Base-by-base conservation (phyloP, 805 yeast genomes). In the Zygosaccharomyces siamensis region DNA sequence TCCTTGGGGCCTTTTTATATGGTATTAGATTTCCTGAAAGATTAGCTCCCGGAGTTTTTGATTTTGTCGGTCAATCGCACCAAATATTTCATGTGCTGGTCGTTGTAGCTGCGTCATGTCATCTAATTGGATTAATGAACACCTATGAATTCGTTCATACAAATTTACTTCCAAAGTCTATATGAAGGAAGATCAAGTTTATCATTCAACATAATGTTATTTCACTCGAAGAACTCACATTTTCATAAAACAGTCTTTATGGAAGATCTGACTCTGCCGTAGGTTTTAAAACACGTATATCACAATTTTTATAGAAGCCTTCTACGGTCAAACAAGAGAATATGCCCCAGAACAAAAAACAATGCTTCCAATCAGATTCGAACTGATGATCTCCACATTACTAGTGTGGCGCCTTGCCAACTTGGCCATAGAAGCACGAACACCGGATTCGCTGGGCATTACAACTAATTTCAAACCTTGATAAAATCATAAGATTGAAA, bases 331-430 rank as follows among this genome's bases (percentile, higher is more conserved):
- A 23, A 23, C 24, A 23, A 23, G 24, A 23, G 6, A 23, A 23
- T 23, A 23, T 23, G 6, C 7, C 6, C 24, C 24, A 23, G 24
- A 23, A 6, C 24, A 23, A 26, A 26, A 26, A 26, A 61, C 58
- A 51, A 38, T 78, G 83, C 83, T 80, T 74, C 79, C 79, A 79
- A 77, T 79, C 84, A 78, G 84, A 79, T 71, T 80, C 75, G 84
- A 80, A 79, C 84, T 79, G 84, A 82, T 80, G 87, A 81, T 83
- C 86, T 81, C 81, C 80, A 82, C 87, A 83, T 83, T 82, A 83
- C 87, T 81, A 82, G 87, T 82, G 87, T 83, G 81, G 81, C 87
- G 87, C 88, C 85, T 83, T 81, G 81, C 87, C 87, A 80, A 73
- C 78, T 76, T 75, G 79, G 80, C 80, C 79, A 75, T 75, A 75